Percentiles rank a stretch among this genome's conserved stretches.
phyloP scores from a whole-genome alignment of 805 yeast genomes.

The Spathaspora arborariae region DNA sequence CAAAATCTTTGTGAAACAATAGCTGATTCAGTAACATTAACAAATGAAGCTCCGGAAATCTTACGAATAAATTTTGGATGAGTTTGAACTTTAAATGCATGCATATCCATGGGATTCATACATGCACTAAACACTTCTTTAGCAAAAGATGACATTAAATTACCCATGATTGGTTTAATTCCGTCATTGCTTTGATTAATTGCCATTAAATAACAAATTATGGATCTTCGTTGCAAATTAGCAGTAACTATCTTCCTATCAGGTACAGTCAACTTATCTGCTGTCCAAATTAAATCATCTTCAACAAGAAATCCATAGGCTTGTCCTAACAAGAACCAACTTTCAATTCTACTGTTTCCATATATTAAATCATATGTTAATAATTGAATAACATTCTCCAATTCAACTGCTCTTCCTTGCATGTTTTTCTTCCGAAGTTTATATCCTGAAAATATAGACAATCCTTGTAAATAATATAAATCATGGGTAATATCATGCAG shows the following conservation, averaged over 20 bases:
- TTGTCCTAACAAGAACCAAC: slow-evolving; percentile 83
- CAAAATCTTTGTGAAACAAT: slow-evolving; percentile 22
- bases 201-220: slow-evolving; percentile 76
- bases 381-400: slow-evolving; percentile 67
- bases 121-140: slow-evolving; percentile 58
- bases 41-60: slow-evolving; percentile 21
- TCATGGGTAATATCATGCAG: slow-evolving; percentile 28
- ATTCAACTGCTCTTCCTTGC: slow-evolving; percentile 79
- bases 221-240: slow-evolving; percentile 59
- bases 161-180: slow-evolving; percentile 33
- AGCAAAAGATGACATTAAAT: slow-evolving; percentile 52
- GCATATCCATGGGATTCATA: slow-evolving; percentile 61
- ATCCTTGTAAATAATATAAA: slow-evolving; percentile 66
- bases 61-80: slow-evolving; percentile 32
- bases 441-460: slow-evolving; percentile 64
- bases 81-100: slow-evolving; percentile 46
- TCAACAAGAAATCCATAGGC: slow-evolving; percentile 77
- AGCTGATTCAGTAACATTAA: slow-evolving; percentile 18
- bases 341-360: slow-evolving; percentile 67
- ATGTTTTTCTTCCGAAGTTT: slow-evolving; percentile 67
- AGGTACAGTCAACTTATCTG: slow-evolving; percentile 66
- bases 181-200: slow-evolving; percentile 35
- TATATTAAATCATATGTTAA: slow-evolving; percentile 64
- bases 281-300: slow-evolving; percentile 88
- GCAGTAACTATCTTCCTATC: slow-evolving; percentile 65